Evolutionary conservation across 306 rosid species (phyloP), one percentile per base, ranked within the genome.

Genomic region (Morella rubra): DNA sequence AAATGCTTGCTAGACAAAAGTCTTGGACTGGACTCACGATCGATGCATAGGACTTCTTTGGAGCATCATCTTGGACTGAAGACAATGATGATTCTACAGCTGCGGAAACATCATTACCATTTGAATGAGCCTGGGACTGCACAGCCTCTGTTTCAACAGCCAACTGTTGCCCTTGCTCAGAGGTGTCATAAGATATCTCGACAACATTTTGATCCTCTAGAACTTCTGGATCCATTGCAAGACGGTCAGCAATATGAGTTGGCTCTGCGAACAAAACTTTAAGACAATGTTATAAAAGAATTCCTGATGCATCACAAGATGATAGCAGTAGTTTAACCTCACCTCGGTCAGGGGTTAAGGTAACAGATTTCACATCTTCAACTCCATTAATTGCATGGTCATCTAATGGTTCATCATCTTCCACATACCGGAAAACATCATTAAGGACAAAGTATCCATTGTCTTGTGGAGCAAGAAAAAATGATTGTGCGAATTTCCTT

Each of bases 401-500:
- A 72, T 83, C 85, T 41, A 83, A 85, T 41, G 76, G 70, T 73
- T 85, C 89, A 66, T 19, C 71, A 32, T 87, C 91, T 74, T 89
- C 97, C 27, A 91, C 78, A 76, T 80, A 91, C 89, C 93, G 81
- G 78, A 91, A 87, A 54, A 91, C 91, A 80, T 91, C 97, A 82
- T 89, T 91, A 71, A 89, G 76, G 79, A 91, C 93, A 79, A 86
- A 91, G 77, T 83, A 91, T 32, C 97, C 97, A 44, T 70, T 87
- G 75, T 87, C 93, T 77, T 91, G 97, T 32, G 97, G 97, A 64
- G 97, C 97, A 66, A 91, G 97, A 60, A 91, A 91, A 85, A 91
- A 91, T 3, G 92, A 89, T 75, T 91, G 97, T 0, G 84, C 87
- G 14, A 91, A 91, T 47, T 85, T 86, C 82, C 97, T 89, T 82